Conservation (phyloP, 176 grass and related monocot species). For the Zea luxurians region DNA sequence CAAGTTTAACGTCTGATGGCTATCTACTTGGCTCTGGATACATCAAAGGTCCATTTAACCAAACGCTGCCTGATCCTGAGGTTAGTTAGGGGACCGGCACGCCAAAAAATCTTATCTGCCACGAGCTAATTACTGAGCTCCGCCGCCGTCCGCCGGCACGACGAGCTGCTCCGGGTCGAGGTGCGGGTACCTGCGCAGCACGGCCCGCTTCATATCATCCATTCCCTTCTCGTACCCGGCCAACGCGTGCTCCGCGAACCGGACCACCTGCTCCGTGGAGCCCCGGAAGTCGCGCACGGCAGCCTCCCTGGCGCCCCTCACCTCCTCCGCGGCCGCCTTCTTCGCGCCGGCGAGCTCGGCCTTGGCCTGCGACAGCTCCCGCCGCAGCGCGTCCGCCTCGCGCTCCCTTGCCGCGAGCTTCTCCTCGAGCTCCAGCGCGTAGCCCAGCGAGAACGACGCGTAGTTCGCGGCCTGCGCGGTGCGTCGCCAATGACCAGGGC, state of each 20-base stretch:
- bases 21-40: no score
- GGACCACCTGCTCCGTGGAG: background rate
- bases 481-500: background rate
- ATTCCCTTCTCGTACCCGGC: conserved; percentile 1
- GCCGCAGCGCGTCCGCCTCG: background rate
- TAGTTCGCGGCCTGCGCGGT: conserved; percentile 25
- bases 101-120: background rate
- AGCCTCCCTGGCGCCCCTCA: background rate
- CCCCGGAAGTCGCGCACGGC: background rate
- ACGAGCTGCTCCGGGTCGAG: conserved; percentile 19
- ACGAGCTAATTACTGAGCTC: background rate
- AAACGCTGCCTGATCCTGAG: no score
- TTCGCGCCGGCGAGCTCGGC: background rate
- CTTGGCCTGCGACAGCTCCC: background rate
- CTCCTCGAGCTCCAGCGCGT: conserved; percentile 23
- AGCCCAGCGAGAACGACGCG: conserved; percentile 26
- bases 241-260: background rate
- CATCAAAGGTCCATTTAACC: no score
- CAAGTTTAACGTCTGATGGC: no score
- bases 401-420: conserved; percentile 11
- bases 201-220: conserved; percentile 6
- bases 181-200: conserved; percentile 2
- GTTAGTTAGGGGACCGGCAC: background rate
- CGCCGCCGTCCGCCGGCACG: background rate
- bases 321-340: background rate